Percentiles rank a stretch among this genome's conserved stretches.
Conservation (phyloP, 73 alveolate species). For the Uronychia binucleata region DNA sequence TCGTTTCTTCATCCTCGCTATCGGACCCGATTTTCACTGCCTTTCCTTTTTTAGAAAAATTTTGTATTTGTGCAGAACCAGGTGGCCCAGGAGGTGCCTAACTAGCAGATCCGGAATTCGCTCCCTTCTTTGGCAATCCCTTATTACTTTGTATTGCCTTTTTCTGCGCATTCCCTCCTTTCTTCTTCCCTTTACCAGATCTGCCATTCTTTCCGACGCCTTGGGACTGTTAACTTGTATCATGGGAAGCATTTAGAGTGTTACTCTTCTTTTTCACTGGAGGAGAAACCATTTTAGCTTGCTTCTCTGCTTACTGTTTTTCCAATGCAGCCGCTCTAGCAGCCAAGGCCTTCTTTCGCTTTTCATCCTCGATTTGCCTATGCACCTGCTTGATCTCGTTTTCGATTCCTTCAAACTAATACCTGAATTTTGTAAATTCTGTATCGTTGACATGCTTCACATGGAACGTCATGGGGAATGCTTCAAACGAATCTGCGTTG, state of each 20-base stretch:
- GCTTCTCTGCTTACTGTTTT: background rate
- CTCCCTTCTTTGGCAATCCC: constrained; percentile 3
- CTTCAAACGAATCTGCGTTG: constrained; percentile 68
- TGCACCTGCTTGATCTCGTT: background rate
- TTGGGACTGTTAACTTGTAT: background rate
- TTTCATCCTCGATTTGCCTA: background rate
- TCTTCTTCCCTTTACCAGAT: constrained; percentile 12
- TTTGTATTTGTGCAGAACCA: too few species aligned
- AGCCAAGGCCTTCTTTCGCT: constrained; percentile 11
- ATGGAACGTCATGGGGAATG: constrained; percentile 76
- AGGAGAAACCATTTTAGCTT: constrained; percentile 10
- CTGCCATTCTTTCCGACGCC: background rate
- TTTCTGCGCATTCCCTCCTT: constrained; percentile 15
- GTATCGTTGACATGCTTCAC: constrained; percentile 71
- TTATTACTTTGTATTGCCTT: constrained; percentile 17
- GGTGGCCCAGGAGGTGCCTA: too few species aligned
- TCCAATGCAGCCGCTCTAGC: background rate
- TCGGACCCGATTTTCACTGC: too few species aligned
- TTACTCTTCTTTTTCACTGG: constrained; percentile 8
- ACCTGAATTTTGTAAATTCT: constrained; percentile 52
- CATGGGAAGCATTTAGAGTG: constrained; percentile 2
- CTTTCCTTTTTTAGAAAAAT: too few species aligned
- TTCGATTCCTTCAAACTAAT: constrained; percentile 14
- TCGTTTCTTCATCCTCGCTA: too few species aligned
- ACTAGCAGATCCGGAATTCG: too few species aligned